Conservation (phyloP, 2,329 filamentous ascomycete genomes). For the Anthostomella pinea region DNA sequence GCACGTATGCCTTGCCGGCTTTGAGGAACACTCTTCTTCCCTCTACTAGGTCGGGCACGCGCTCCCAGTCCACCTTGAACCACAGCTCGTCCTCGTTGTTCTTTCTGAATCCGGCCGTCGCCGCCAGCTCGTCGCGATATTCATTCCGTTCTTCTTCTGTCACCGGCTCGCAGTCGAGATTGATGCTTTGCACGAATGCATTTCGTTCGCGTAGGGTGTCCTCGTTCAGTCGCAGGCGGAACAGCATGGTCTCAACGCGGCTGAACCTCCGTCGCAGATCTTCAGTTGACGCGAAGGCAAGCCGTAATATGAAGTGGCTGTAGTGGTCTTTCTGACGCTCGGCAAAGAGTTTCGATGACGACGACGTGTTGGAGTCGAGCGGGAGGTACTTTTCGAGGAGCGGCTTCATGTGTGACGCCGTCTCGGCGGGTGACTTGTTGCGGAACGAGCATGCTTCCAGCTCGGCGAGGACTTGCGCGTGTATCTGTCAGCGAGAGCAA, state of each 20-base stretch:
- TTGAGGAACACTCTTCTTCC: slow-evolving; percentile 71
- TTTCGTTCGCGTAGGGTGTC: slow-evolving; percentile 72
- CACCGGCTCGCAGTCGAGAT: slow-evolving; percentile 82
- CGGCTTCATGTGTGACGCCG: slow-evolving; percentile 76
- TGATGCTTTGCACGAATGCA: slow-evolving; percentile 72
- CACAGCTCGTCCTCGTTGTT: slow-evolving; percentile 74
- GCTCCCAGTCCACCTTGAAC: slow-evolving; percentile 97
- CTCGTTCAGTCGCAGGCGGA: slow-evolving; percentile 75
- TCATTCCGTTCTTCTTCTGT: slow-evolving; percentile 72
- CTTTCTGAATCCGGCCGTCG: slow-evolving; percentile 40
- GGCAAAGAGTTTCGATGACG: slow-evolving; percentile 51
- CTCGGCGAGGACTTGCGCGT: slow-evolving; percentile 68
- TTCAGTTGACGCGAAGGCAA: slow-evolving; percentile 89
- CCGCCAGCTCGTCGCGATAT: slow-evolving; percentile 59
- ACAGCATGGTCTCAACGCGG: slow-evolving; percentile 84
- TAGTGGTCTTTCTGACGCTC: slow-evolving; percentile 96
- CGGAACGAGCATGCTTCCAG: slow-evolving; percentile 94
- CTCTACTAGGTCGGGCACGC: slow-evolving; percentile 87
- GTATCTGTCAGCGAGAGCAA: slow-evolving; percentile 14
- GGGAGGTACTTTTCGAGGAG: slow-evolving; percentile 68
- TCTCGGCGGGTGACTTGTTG: slow-evolving; percentile 82
- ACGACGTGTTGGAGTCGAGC: slow-evolving; percentile 28
- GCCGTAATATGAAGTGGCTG: slow-evolving; percentile 91
- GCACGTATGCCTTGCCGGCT: slow-evolving; percentile 86
- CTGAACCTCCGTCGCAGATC: slow-evolving; percentile 84